Evolutionary conservation across 179 eudicot species (phyloP), one percentile per base, ranked within the genome.

Genomic region (Spergularia azorica): DNA sequence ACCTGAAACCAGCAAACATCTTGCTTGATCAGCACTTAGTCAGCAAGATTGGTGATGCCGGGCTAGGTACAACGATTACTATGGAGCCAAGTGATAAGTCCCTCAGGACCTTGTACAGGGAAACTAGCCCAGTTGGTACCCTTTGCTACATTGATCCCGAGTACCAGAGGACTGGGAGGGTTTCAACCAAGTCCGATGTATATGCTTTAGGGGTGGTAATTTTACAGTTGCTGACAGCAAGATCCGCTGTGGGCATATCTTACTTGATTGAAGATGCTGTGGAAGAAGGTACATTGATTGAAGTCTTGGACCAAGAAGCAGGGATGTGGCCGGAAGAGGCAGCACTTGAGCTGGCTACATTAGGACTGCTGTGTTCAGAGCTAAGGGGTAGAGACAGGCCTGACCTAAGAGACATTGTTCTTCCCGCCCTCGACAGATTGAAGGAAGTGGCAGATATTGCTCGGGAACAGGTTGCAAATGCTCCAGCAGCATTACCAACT

Each of bases 81-180:
- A 63, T 78, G 1, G 90, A 81, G 39, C 72, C 84, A 14, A 64
- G 79, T 16, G 72, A 89, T 8, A 12, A 43, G 63, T 76, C 83
- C 16, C 38, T 79, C 11, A 79, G 54, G 58, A 80, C 90, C 59
- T 48, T 85, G 38, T 87, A 84, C 84, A 87, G 84, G 57, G 90
- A 89, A 72, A 88, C 95, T 0, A 86, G 86, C 13, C 90, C 84
- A 8, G 97, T 87, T 26, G 96, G 97, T 55, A 92, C 97, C 2
- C 83, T 89, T 17, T 92, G 95, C 82, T 92, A 91, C 75, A 92
- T 92, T n/a, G 97, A 92, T 71, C 97, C 97, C 0, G 97, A 92
- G 78, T 92, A 92, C 76, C 97, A 92, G 76, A 84, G 97, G 72
- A 88, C 90, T 0, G 97, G 97, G 15, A 67, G 86, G 63, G 78